These are phyloP conservation scores for Spergularia marina DNA, from an alignment of 148 eudicot species.

Conservation along the genomic window DNA sequence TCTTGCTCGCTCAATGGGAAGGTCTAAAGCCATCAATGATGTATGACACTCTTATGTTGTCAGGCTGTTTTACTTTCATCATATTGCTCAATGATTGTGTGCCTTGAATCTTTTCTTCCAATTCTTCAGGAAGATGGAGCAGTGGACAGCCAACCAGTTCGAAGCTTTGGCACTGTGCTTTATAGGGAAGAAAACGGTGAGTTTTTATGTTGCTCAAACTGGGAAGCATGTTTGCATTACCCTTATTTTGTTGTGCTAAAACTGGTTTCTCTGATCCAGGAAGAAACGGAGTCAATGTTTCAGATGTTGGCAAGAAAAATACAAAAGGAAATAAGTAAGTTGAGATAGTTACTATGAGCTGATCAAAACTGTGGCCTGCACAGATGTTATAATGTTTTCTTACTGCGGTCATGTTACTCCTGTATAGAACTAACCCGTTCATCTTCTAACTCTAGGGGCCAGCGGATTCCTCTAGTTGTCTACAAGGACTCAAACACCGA, in stretches of 20 bases:
- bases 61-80: slow-evolving; percentile 1
- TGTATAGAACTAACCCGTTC: slow-evolving; percentile 10
- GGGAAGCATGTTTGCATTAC: neutral
- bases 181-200: slow-evolving; percentile 47
- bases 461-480: slow-evolving; percentile 48
- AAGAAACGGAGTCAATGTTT: slow-evolving; percentile 37
- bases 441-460: slow-evolving; percentile 37
- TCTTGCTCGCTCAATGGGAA: slow-evolving; percentile 66
- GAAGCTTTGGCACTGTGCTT: slow-evolving; percentile 87
- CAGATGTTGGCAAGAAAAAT: slow-evolving; percentile 49
- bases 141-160: slow-evolving; percentile 42
- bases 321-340: slow-evolving; percentile 60
- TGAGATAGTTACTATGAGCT: neutral
- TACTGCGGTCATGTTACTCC: neutral
- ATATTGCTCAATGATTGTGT: neutral
- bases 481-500: slow-evolving; percentile 49
- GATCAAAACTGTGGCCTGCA: slow-evolving; percentile 1
- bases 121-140: slow-evolving; percentile 56
- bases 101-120: neutral
- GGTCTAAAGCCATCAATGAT: slow-evolving; percentile 43
- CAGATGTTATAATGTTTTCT: neutral
- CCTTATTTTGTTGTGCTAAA: slow-evolving; percentile 21
- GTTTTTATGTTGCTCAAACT: slow-evolving; percentile 18
- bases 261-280: slow-evolving; percentile 38
- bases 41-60: slow-evolving; percentile 40